A percentile compares a stretch with the other conserved stretches of the same genome.
These are phyloP conservation scores for Melocanna baccifera DNA, from an alignment of 176 grass and related monocot genomes.

Conservation along the genomic window DNA sequence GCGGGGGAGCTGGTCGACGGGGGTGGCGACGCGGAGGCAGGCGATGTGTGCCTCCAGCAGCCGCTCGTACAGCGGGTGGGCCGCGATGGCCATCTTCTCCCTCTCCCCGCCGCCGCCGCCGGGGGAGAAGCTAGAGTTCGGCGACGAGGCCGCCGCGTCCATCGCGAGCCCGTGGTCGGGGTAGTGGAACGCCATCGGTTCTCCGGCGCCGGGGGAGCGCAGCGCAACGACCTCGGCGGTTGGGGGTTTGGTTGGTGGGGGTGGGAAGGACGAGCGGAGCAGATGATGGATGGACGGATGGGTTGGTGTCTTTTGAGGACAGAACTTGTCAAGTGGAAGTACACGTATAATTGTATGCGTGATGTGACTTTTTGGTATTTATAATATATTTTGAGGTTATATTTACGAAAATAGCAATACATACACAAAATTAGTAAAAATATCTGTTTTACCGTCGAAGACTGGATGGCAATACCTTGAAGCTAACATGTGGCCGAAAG, in stretches of 20 bases:
- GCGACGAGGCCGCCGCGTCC: constrained; percentile 45
- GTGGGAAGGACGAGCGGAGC: constrained; percentile 31
- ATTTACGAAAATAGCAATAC: no score
- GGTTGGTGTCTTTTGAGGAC: not conserved
- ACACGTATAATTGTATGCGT: not conserved
- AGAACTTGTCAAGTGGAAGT: not conserved
- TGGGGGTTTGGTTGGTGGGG: constrained; percentile 42
- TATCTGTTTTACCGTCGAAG: no score
- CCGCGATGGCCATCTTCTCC: constrained; percentile 76
- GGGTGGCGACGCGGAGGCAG: constrained; percentile 91
- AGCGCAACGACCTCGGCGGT: constrained; percentile 29
- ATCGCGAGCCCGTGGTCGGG: constrained; percentile 46
- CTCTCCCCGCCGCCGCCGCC: constrained; percentile 30
- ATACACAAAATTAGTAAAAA: no score
- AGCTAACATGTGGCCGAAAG: no score
- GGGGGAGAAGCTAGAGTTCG: constrained; percentile 56
- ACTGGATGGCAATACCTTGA: no score
- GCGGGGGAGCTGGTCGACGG: constrained; percentile 88
- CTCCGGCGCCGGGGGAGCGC: not conserved
- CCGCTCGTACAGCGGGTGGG: constrained; percentile 89
- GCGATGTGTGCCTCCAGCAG: constrained; percentile 84
- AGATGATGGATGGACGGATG: not conserved
- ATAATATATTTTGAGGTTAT: no score
- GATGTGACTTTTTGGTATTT: no score
- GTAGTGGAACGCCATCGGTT: constrained; percentile 57